These are phyloP conservation scores for Aspergillus funiculosus DNA, from an alignment of 495 filamentous ascomycete genomes.

Conservation along the genomic window DNA sequence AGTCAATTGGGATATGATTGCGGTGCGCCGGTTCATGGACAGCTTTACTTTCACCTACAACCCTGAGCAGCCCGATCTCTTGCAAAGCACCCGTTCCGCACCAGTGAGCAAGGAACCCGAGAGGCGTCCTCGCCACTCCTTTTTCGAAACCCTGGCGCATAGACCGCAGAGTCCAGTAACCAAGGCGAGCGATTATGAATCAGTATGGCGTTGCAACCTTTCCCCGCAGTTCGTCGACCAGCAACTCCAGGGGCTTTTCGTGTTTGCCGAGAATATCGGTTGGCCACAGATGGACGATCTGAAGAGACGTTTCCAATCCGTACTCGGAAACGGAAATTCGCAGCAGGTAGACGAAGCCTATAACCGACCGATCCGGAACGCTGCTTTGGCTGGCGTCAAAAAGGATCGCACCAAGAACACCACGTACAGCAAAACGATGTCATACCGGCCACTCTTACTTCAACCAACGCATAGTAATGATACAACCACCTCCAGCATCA, in stretches of 20 bases:
- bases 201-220: conserved; percentile 36
- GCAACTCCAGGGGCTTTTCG: conserved; percentile 46
- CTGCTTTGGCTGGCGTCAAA: background rate
- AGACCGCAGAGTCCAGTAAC: conserved; percentile 10
- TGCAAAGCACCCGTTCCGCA: background rate
- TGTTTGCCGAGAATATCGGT: conserved; percentile 46
- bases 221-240: conserved; percentile 34
- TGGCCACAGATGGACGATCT: conserved; percentile 44
- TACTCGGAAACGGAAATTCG: conserved; percentile 13
- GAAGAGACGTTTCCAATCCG: conserved; percentile 18
- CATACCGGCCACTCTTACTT: conserved; percentile 28
- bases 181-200: conserved; percentile 21
- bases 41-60: conserved; percentile 49
- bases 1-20: conserved; percentile 73
- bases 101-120: conserved; percentile 21
- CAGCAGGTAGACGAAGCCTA: conserved; percentile 10
- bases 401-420: conserved; percentile 18
- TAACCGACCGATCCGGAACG: conserved; percentile 4
- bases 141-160: conserved; percentile 26
- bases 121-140: conserved; percentile 22
- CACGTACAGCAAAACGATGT: conserved; percentile 29
- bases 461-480: conserved; percentile 16
- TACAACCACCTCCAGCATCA: conserved; percentile 37
- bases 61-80: background rate
- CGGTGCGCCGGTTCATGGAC: conserved; percentile 70